These are phyloP conservation scores for Ophiostoma triangulosporum DNA, from an alignment of 2,329 filamentous ascomycete genomes.

Conservation along the genomic window DNA sequence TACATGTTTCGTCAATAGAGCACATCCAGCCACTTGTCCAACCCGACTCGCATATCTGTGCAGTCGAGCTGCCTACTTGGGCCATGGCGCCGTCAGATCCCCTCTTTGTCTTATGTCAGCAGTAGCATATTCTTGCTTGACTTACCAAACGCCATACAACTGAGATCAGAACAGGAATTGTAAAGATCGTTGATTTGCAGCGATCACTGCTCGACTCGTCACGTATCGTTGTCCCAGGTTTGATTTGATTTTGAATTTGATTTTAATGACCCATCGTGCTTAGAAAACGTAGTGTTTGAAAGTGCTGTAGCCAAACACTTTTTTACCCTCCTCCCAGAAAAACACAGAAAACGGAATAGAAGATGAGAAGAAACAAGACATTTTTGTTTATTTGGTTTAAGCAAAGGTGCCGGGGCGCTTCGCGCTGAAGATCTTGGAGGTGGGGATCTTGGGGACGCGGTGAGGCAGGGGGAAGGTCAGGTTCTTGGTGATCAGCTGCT, in stretches of 20 bases:
- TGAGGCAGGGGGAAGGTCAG: constrained; percentile 98
- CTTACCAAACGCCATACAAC: too few species aligned
- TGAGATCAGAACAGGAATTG: too few species aligned
- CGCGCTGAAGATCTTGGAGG: constrained; percentile 85
- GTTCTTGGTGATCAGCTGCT: constrained; percentile 89
- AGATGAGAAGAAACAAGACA: constrained; percentile 1
- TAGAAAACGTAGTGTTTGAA: constrained; percentile 1
- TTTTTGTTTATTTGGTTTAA: constrained; percentile 33
- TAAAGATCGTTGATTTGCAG: too few species aligned
- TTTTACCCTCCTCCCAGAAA: constrained; percentile 2
- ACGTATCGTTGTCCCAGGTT: too few species aligned
- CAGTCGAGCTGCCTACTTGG: too few species aligned
- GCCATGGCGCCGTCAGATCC: too few species aligned
- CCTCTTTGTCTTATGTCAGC: too few species aligned
- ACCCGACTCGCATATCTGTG: too few species aligned
- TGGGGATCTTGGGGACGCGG: constrained; percentile 70
- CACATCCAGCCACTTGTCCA: too few species aligned
- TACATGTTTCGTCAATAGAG: too few species aligned
- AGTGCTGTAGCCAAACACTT: background rate
- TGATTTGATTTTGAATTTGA: constrained; percentile 5
- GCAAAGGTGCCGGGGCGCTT: constrained; percentile 95
- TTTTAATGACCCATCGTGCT: constrained; percentile 7
- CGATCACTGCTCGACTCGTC: too few species aligned
- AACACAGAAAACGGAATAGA: constrained; percentile 4
- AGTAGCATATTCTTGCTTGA: too few species aligned